Percentiles rank a stretch among this genome's conserved stretches.
Conservation (phyloP, 2,329 filamentous ascomycete species). For the Exophiala dermatitidis region DNA sequence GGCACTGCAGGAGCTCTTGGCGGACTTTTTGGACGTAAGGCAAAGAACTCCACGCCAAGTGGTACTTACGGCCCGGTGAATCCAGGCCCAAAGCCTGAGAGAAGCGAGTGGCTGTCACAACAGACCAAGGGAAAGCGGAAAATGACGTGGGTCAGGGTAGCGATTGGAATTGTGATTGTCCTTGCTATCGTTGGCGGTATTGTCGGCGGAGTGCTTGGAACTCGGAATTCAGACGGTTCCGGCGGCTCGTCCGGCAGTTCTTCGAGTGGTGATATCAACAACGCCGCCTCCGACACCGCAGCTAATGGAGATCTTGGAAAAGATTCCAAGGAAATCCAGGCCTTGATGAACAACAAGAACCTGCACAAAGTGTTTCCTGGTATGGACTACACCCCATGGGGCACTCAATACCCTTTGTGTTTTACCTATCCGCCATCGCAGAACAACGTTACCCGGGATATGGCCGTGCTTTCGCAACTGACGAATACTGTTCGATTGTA, state of each 20-base stretch:
- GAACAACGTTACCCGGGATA: slow-evolving; percentile 87
- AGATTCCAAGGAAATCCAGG: slow-evolving; percentile 71
- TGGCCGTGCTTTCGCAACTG: slow-evolving; percentile 82
- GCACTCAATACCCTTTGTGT: slow-evolving; percentile 84
- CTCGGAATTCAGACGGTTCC: slow-evolving; percentile 38
- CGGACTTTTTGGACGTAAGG: slow-evolving; percentile 37
- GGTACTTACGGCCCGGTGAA: slow-evolving; percentile 54
- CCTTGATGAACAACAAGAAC: slow-evolving; percentile 68
- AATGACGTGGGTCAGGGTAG: slow-evolving; percentile 59
- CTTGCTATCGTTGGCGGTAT: slow-evolving; percentile 67
- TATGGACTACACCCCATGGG: slow-evolving; percentile 89
- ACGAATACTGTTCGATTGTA: slow-evolving; percentile 85
- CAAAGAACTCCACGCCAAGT: slow-evolving; percentile 33
- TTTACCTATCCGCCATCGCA: slow-evolving; percentile 70
- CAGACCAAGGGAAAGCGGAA: slow-evolving; percentile 58
- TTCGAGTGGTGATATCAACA: slow-evolving; percentile 29
- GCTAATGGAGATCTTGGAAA: slow-evolving; percentile 64
- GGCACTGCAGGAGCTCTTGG: slow-evolving; percentile 39
- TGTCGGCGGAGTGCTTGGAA: slow-evolving; percentile 63
- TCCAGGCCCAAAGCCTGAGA: slow-evolving; percentile 44
- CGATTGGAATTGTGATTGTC: slow-evolving; percentile 59
- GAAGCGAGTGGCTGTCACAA: slow-evolving; percentile 57
- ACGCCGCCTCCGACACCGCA: slow-evolving; percentile 53
- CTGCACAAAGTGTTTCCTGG: slow-evolving; percentile 92
- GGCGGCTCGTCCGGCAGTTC: slow-evolving; percentile 19